Evolutionary conservation across 192 early-diverging fungal genomes (phyloP).

Genomic region (Mortierella antarctica): DNA sequence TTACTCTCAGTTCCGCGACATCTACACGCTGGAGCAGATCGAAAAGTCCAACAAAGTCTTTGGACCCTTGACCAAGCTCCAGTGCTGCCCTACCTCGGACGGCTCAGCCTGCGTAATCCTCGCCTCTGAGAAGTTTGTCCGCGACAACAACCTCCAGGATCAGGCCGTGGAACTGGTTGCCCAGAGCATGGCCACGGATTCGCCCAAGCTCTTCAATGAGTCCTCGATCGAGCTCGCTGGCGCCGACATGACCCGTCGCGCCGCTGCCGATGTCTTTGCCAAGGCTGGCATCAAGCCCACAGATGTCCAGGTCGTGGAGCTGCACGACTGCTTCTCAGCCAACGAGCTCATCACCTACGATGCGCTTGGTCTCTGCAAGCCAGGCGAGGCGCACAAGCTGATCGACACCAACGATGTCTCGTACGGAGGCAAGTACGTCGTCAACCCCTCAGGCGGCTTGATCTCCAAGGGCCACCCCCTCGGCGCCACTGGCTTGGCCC

Average conservation of each 20-base stretch:
- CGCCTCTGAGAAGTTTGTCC: slow-evolving; percentile 75
- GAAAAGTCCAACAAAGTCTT: slow-evolving; percentile 69
- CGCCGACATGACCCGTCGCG: slow-evolving; percentile 76
- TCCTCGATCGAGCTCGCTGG: slow-evolving; percentile 70
- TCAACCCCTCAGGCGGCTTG: slow-evolving; percentile 80
- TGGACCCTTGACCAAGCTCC: slow-evolving; percentile 78
- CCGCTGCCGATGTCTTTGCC: slow-evolving; percentile 63
- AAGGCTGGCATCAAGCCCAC: slow-evolving; percentile 68
- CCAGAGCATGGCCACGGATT: slow-evolving; percentile 80
- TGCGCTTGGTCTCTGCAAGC: slow-evolving; percentile 71
- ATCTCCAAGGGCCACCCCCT: slow-evolving; percentile 84
- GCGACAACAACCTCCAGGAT: slow-evolving; percentile 63
- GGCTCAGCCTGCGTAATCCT: slow-evolving; percentile 74
- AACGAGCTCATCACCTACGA: slow-evolving; percentile 84
- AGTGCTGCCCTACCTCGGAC: slow-evolving; percentile 83
- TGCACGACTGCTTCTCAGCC: slow-evolving; percentile 84
- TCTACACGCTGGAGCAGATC: slow-evolving; percentile 71
- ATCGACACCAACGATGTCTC: slow-evolving; percentile 66
- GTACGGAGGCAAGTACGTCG: slow-evolving; percentile 72
- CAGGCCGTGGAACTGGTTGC: slow-evolving; percentile 77
- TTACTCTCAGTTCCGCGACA: slow-evolving; percentile 76
- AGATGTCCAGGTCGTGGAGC: slow-evolving; percentile 76
- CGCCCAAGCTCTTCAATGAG: slow-evolving; percentile 63
- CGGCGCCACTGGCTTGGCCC: slow-evolving; percentile 81
- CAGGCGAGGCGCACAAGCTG: slow-evolving; percentile 72